Evolutionary conservation across 192 early-diverging fungal genomes (phyloP), one percentile per base, ranked within the genome.

Genomic region (Umbelopsis ramanniana): DNA sequence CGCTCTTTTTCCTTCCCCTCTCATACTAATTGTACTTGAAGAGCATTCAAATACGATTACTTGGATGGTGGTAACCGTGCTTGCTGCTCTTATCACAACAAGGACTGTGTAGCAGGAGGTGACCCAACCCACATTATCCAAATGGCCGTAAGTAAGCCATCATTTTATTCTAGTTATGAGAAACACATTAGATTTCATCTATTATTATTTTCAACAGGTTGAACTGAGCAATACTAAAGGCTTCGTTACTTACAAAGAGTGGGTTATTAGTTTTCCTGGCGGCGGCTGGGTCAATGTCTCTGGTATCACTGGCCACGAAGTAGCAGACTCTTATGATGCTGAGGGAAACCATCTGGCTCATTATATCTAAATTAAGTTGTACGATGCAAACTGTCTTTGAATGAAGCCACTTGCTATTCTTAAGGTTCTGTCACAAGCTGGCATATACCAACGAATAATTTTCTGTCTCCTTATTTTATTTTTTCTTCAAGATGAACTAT

Each of bases 231-330:
- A 35, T 1, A 63, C 26, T 63, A 12, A 6, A 37, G 57, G 57
- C 1, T 37, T 63, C 29, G n/a, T 35, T 0, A 37, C 57, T 12
- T 35, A 19, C 33, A 29, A 63, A 29, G 10, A 12, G 11, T 63
- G 57, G 57, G 33, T 63, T 7, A 17, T 63, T 35, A 14, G 35
- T 37, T 19, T 63, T 0, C 57, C 57, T 3, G 57, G 57, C 23
- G 57, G 57, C 26, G 57, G 57, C 17, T 63, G 57, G 57, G 11
- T 63, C 19, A 63, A 63, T 37, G 57, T 63, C 33, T 29, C 57
- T 63, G 57, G 57, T 63, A 29, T 6, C 35, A 22, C 57, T 37
- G 57, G 57, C 10, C 26, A 29, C n/a, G 26, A 19, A 3, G 24
- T 63, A 3, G 29, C 26, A 26, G 33, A 63, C 26, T 3, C 26